phyloP scores from a whole-genome alignment of 345 rosid genomes.

The Melaleuca quinquenervia region DNA sequence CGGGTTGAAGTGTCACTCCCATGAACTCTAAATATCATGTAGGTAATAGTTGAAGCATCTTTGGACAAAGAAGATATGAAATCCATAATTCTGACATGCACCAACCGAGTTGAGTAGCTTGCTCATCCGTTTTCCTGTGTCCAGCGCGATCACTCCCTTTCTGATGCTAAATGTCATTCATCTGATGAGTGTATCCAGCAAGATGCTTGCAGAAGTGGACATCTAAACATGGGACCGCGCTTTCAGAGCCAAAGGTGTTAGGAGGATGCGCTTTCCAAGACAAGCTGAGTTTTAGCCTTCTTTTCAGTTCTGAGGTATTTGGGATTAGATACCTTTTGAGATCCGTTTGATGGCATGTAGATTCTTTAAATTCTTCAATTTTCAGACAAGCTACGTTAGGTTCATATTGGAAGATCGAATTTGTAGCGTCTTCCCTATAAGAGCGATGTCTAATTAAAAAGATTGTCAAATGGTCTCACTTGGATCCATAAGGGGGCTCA shows the following conservation, averaged over 20 bases:
- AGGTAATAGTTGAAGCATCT: slow-evolving; percentile 73
- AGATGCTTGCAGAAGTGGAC: not conserved
- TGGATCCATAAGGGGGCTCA: not conserved
- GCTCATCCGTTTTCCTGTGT: not conserved
- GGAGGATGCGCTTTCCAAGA: not conserved
- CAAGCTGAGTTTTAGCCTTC: not conserved
- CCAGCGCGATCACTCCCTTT: not conserved
- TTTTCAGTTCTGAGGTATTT: not conserved
- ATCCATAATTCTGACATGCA: slow-evolving; percentile 60
- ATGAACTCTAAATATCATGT: not conserved
- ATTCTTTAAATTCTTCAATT: not conserved
- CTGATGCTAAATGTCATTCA: not conserved
- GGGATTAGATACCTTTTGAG: not conserved
- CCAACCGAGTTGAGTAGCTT: slow-evolving; percentile 57
- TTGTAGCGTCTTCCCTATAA: not conserved
- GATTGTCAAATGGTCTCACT: not conserved
- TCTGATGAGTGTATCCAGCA: not conserved
- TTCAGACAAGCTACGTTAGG: not conserved
- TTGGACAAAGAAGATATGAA: slow-evolving; percentile 79
- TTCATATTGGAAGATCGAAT: not conserved
- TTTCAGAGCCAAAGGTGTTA: not conserved
- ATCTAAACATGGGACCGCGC: not conserved
- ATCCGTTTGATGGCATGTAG: not conserved
- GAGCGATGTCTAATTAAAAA: not conserved
- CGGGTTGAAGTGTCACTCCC: not conserved